Conservation (phyloP, 192 early-diverging fungal species). For the Rhizophlyctis rosea region DNA sequence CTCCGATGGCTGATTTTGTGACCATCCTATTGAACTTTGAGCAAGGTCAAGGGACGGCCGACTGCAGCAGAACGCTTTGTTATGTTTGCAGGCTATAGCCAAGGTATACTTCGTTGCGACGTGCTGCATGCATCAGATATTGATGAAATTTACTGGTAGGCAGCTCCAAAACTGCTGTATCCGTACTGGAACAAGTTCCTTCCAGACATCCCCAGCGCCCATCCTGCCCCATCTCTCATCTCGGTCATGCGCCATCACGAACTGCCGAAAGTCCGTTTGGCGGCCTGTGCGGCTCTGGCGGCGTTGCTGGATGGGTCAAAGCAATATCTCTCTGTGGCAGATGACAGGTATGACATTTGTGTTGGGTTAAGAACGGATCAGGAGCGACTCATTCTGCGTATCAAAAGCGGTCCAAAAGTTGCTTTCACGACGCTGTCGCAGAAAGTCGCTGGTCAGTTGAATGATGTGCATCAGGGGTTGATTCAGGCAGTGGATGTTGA, state of each 20-base stretch:
- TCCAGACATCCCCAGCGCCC: slow-evolving; percentile 15
- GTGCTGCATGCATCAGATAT: not conserved
- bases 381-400: no score
- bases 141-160: slow-evolving; percentile 5
- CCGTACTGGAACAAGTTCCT: slow-evolving; percentile 39
- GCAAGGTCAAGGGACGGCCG: slow-evolving; percentile 11
- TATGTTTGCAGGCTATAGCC: slow-evolving; percentile 30
- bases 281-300: slow-evolving; percentile 27
- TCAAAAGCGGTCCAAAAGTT: slow-evolving; percentile 2
- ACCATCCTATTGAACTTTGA: not conserved
- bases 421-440: slow-evolving; percentile 41
- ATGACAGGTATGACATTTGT: slow-evolving; percentile 35
- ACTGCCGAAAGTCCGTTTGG: slow-evolving; percentile 16
- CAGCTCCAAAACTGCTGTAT: slow-evolving; percentile 37
- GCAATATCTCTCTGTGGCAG: slow-evolving; percentile 41
- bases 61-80: slow-evolving; percentile 27
- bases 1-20: not conserved
- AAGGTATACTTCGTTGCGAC: slow-evolving; percentile 21
- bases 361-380: no score
- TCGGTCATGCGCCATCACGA: slow-evolving; percentile 24
- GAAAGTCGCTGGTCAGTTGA: slow-evolving; percentile 36
- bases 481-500: slow-evolving; percentile 24
- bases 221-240: slow-evolving; percentile 19
- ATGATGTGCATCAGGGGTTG: slow-evolving; percentile 27
- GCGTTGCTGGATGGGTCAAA: slow-evolving; percentile 37